Base-by-base conservation (phyloP, 306 rosid species). In the Ceratonia siliqua region DNA sequence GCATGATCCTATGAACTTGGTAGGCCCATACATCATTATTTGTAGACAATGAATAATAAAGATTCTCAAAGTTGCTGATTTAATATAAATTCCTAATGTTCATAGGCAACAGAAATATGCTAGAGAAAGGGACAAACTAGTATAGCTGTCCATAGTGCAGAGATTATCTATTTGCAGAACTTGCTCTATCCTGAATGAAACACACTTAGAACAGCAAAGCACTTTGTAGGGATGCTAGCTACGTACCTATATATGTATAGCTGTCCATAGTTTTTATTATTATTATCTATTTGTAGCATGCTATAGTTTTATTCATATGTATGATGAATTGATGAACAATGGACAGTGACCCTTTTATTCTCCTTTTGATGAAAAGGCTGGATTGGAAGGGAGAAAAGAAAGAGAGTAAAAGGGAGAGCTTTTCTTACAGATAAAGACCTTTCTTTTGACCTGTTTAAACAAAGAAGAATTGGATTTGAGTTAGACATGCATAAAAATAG, bases 261-360 rank as follows among this genome's bases (percentile, higher is more conserved):
- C n/a, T n/a, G n/a, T n/a, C n/a, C n/a, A n/a, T n/a, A n/a, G n/a
- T n/a, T n/a, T n/a, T n/a, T n/a, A n/a, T n/a, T n/a, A n/a, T n/a
- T n/a, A n/a, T n/a, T n/a, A n/a, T n/a, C n/a, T n/a, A n/a, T n/a
- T n/a, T n/a, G n/a, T n/a, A 54, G 49, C 55, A 17, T 14, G 38
- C 66, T 32, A 32, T 32, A 78, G 65, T 86, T 74, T 74, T 48
- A 48, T 36, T 64, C 14, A 32, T 59, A n/a, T 5, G 10, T 8
- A 59, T 57, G 58, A n/a, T n/a, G n/a, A n/a, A n/a, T n/a, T 69
- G 79, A 73, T 72, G 80, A 73, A 61, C 72, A 61, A 48, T 58
- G 20, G 81, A 81, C 38, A 81, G 78, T 39, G 85, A 76, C 84
- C 55, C 67, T n/a, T 70, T 74, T 52, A 78, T 66, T 83, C 84